These are phyloP conservation scores for Clarireedia sp. DNA, from an alignment of 2,329 filamentous ascomycete genomes.

Conservation along the genomic window DNA sequence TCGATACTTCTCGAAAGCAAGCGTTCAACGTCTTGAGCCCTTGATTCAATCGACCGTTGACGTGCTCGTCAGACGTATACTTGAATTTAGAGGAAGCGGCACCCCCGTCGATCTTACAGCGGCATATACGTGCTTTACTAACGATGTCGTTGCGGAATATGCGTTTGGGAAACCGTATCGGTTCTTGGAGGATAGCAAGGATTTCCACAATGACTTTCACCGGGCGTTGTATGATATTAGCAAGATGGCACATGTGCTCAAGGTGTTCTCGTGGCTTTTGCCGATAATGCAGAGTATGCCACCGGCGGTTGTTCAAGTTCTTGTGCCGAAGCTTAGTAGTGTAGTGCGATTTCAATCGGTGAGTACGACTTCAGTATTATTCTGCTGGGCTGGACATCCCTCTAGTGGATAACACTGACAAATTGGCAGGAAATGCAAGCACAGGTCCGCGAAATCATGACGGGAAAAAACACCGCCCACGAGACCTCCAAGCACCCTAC, in stretches of 20 bases:
- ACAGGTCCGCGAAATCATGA: constrained; percentile 16
- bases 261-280: constrained; percentile 1
- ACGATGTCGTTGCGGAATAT: constrained; percentile 25
- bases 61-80: constrained; percentile 6
- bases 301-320: not conserved
- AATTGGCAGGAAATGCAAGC: constrained; percentile 28
- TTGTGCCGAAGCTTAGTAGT: not conserved
- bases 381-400: not conserved
- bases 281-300: not conserved
- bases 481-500: constrained; percentile 17
- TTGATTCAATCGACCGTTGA: constrained; percentile 16
- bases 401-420: not conserved
- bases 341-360: constrained; percentile 5
- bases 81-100: constrained; percentile 4
- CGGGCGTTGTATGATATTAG: not conserved
- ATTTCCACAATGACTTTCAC: constrained; percentile 5
- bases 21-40: constrained; percentile 14
- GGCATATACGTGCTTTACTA: constrained; percentile 9
- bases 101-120: not conserved
- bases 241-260: constrained; percentile 4
- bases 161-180: constrained; percentile 18
- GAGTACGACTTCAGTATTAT: constrained; percentile 26
- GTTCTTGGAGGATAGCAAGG: constrained; percentile 7
- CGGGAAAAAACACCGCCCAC: not conserved
- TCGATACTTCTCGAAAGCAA: constrained; percentile 18